Conservation (phyloP, 179 eudicot species). For the Silene noctiflora region DNA sequence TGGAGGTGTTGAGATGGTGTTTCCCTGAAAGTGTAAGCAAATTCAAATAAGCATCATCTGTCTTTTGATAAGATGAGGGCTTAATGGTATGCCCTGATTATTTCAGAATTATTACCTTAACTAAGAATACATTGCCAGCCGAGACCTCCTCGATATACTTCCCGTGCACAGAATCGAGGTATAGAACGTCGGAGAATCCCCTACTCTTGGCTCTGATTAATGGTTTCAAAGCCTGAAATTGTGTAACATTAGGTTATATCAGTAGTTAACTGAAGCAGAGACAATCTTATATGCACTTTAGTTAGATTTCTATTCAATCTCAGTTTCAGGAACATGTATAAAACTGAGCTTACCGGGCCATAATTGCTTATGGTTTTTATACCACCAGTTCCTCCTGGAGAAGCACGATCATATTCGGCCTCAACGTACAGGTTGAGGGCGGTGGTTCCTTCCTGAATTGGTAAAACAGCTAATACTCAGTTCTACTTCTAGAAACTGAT, state of each 20-base stretch:
- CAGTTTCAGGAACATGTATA: background rate
- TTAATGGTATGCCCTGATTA: background rate
- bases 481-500: background rate
- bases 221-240: slow-evolving; percentile 32
- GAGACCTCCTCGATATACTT: slow-evolving; percentile 44
- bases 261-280: background rate
- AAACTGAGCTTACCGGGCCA: slow-evolving; percentile 51
- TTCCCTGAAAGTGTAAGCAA: slow-evolving; percentile 20
- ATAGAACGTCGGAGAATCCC: slow-evolving; percentile 42
- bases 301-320: background rate
- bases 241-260: background rate
- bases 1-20: slow-evolving; percentile 37
- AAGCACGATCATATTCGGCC: slow-evolving; percentile 68
- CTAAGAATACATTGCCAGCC: slow-evolving; percentile 38
- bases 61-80: background rate
- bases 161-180: slow-evolving; percentile 35
- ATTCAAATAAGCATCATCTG: slow-evolving; percentile 1
- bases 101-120: slow-evolving; percentile 29
- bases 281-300: background rate
- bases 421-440: slow-evolving; percentile 73
- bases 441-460: slow-evolving; percentile 57
- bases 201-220: slow-evolving; percentile 31
- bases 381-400: slow-evolving; percentile 88
- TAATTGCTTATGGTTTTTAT: slow-evolving; percentile 80
- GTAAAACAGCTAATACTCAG: background rate